phyloP scores from a whole-genome alignment of 2,329 filamentous ascomycete species.

The Epichloe coenophiala region DNA sequence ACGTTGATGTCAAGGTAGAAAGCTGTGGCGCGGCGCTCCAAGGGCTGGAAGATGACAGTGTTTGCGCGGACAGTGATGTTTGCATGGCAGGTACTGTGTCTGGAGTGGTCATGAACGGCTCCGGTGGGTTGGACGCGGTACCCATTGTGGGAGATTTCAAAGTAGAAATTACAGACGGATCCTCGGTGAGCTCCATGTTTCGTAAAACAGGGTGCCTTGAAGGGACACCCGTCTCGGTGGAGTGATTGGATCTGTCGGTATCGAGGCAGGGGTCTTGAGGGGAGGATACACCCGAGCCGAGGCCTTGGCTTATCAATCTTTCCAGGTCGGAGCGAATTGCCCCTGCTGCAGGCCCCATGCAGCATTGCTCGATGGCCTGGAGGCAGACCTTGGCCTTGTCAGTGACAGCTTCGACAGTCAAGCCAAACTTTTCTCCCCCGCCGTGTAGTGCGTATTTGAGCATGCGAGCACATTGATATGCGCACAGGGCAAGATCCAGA shows the following conservation, averaged over 20 bases:
- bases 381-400: conserved; percentile 39
- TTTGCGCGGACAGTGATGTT: neutral
- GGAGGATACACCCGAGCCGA: conserved; percentile 15
- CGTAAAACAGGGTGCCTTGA: conserved; percentile 8
- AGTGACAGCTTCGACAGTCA: conserved; percentile 31
- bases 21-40: neutral
- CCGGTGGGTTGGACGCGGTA: neutral
- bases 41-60: neutral
- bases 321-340: conserved; percentile 36
- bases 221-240: conserved; percentile 6
- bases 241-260: neutral
- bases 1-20: neutral
- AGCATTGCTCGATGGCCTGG: conserved; percentile 36
- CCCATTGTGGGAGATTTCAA: neutral
- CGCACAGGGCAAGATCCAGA: conserved; percentile 40
- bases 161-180: conserved; percentile 14
- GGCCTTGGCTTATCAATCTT: conserved; percentile 33
- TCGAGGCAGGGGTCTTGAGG: conserved; percentile 5
- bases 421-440: conserved; percentile 27
- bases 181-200: conserved; percentile 13
- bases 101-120: neutral
- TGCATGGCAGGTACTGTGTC: neutral
- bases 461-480: conserved; percentile 41
- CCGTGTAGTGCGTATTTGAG: conserved; percentile 37
- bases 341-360: conserved; percentile 35